Percentiles rank a stretch among this genome's conserved stretches.
Conservation (phyloP, 805 yeast species). For the Teunomyces aglyptinius region DNA sequence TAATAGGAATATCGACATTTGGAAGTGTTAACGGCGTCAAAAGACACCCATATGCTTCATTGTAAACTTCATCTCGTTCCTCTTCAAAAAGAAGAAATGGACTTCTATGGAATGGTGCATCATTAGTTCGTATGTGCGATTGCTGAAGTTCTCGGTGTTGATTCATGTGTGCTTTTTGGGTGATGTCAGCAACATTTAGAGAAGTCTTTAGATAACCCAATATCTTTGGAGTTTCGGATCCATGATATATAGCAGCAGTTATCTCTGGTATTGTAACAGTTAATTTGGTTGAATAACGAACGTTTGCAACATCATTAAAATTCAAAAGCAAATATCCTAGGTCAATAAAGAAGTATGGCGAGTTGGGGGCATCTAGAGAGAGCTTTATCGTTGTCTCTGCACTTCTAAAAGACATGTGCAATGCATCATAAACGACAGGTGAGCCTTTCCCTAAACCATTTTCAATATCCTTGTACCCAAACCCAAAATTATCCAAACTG, state of each 20-base stretch:
- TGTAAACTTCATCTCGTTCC: constrained; percentile 46
- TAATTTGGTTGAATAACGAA: constrained; percentile 56
- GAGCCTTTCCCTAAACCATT: constrained; percentile 62
- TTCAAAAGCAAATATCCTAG: constrained; percentile 33
- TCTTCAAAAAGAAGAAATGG: constrained; percentile 64
- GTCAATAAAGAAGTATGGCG: constrained; percentile 12
- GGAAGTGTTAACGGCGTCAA: constrained; percentile 65
- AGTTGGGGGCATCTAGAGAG: constrained; percentile 16
- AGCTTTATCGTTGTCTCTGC: constrained; percentile 47
- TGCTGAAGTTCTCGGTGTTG: constrained; percentile 56
- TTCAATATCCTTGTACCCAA: constrained; percentile 72
- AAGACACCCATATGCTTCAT: constrained; percentile 50
- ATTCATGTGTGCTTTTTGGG: constrained; percentile 47
- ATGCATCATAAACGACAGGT: constrained; percentile 64
- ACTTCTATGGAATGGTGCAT: constrained; percentile 78
- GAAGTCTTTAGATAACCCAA: constrained; percentile 55
- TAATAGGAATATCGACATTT: constrained; percentile 58
- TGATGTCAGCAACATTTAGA: constrained; percentile 56
- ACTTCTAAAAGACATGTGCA: constrained; percentile 57
- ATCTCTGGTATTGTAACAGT: constrained; percentile 52
- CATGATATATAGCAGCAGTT: constrained; percentile 25
- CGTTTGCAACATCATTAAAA: constrained; percentile 69
- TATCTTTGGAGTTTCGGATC: constrained; percentile 13
- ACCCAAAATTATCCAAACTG: constrained; percentile 49
- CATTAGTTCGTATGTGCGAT: constrained; percentile 64